Base-by-base conservation (phyloP, 1,284 basidiomycete genomes). In the Inonotus obliquus region DNA sequence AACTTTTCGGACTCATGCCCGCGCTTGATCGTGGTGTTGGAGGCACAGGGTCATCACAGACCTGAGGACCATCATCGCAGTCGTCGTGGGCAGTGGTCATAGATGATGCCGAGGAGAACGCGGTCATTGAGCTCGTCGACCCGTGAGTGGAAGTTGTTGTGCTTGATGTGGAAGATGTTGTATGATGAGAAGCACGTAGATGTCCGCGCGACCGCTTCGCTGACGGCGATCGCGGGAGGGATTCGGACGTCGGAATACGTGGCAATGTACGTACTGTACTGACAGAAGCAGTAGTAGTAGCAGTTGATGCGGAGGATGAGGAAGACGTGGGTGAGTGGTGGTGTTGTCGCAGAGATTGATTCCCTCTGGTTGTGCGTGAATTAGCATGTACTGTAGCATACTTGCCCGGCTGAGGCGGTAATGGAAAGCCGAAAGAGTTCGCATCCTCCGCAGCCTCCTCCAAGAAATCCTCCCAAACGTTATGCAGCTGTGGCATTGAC, bases 401-500 rank as follows among this genome's bases (percentile, higher is more conserved):
- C 23, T 54, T 49, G 10, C 7, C 27, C 21, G 49, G 32, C 1
- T 25, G 39, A 17, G 58, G 39, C 17, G 25, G 49, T 32, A 51
- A 39, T 10, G 49, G 49, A 23, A 47, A 58, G 25, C 21, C 47
- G 27, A 47, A 56, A 13, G 54, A 61, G 5, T 49, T 38, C 25
- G 48, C 54, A 35, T 60, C 54, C 25, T 63, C 58, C 21, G 58
- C 47, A 17, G 59, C 38, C 53, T 63, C 62, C 38, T 60, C 58
- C 17, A 63, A 54, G 49, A 60, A 63, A 45, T 51, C 45, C 32
- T 63, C 62, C 62, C 62, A 60, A 11, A 63, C 39, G 23, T 60
- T 60, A 47, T 60, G 53, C 41, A 63, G 55, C 37, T 60, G 58
- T 27, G 62, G 62, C 54, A 63, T 23, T 21, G 62, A 63, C 19